Evolutionary conservation across 495 filamentous ascomycete genomes (phyloP).

Genomic region (Thermothielavioides terrestris): DNA sequence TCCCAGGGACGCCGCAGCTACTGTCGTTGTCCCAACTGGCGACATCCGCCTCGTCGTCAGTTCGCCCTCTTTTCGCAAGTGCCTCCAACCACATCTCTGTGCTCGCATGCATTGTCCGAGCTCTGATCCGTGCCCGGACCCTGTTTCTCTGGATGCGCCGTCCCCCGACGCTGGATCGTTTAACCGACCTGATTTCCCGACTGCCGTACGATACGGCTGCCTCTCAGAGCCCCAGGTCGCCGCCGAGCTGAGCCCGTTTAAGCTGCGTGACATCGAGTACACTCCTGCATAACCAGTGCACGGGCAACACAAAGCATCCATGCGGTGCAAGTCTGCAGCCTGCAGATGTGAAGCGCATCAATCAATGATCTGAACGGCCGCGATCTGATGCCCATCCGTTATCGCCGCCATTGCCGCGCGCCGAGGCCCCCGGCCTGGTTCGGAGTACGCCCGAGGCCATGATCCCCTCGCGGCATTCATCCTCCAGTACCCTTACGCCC

Average conservation of each 20-base stretch:
- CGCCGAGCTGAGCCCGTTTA: not conserved
- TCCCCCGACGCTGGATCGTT: not conserved
- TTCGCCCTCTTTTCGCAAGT: too few relatives aligned
- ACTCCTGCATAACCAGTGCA: too few relatives aligned
- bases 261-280: not conserved
- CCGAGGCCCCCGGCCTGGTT: conserved; percentile 21
- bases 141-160: not conserved
- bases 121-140: not conserved
- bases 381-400: conserved; percentile 26
- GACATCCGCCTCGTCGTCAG: too few relatives aligned
- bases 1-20: conserved; percentile 1
- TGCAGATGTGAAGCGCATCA: not conserved
- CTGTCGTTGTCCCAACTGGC: conserved; percentile 5
- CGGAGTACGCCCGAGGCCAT: conserved; percentile 25
- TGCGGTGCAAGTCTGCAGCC: not conserved
- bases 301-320: not conserved
- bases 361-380: conserved; percentile 1
- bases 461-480: conserved; percentile 19
- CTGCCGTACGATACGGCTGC: conserved; percentile 4
- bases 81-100: not conserved
- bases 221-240: not conserved
- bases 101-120: not conserved
- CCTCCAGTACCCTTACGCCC: conserved; percentile 20
- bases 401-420: conserved; percentile 15
- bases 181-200: not conserved